These are phyloP conservation scores for Albugo laibachii DNA, from an alignment of 352 stramenopile species.

Conservation along the genomic window DNA sequence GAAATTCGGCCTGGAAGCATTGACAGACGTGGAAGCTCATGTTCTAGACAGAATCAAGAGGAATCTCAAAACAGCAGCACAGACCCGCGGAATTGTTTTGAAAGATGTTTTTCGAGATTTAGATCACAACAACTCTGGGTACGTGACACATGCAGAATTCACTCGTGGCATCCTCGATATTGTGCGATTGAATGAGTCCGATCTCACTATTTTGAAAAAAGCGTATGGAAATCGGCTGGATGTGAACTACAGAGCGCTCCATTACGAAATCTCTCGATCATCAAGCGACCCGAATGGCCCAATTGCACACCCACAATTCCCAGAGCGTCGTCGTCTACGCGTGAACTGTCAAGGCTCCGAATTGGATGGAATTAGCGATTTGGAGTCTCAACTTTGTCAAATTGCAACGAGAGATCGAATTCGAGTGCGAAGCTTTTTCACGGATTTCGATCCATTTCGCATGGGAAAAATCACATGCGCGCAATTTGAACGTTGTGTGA, in stretches of 20 bases:
- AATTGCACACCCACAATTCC: constrained; percentile 17
- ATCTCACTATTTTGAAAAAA: constrained; percentile 42
- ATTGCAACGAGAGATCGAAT: constrained; percentile 50
- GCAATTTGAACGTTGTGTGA: constrained; percentile 62
- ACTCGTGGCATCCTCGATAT: constrained; percentile 47
- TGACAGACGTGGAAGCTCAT: constrained; percentile 16
- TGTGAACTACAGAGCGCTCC: constrained; percentile 55
- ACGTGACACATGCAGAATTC: constrained; percentile 67
- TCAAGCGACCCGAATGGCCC: constrained; percentile 14
- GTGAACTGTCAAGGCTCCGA: constrained; percentile 16
- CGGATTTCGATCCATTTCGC: constrained; percentile 55
- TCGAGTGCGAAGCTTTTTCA: constrained; percentile 71
- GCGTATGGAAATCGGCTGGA: constrained; percentile 52
- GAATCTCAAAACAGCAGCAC: constrained; percentile 38
- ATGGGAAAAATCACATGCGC: constrained; percentile 52
- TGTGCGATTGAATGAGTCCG: constrained; percentile 20
- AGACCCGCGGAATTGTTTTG: constrained; percentile 63
- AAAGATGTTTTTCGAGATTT: constrained; percentile 80
- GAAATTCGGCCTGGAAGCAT: background rate
- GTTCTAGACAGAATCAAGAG: constrained; percentile 19
- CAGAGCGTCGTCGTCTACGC: constrained; percentile 21
- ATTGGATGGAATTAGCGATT: constrained; percentile 3
- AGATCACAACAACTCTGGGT: constrained; percentile 61
- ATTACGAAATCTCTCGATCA: constrained; percentile 33
- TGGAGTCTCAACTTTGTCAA: constrained; percentile 37